phyloP scores from a whole-genome alignment of 2,329 filamentous ascomycete species.

The Ceratocystis huliohia region DNA sequence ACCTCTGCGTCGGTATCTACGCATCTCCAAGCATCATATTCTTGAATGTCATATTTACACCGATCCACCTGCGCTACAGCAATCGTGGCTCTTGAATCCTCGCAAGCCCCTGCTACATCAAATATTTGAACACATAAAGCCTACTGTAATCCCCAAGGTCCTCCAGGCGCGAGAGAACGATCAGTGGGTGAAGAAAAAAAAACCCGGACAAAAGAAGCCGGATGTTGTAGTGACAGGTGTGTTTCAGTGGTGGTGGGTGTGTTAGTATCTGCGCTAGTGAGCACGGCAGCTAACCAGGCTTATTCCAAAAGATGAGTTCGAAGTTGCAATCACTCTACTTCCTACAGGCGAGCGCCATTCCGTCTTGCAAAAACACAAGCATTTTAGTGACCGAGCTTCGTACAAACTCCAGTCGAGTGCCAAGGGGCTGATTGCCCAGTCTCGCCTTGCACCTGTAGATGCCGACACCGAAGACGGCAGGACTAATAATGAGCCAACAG shows the following conservation, averaged over 20 bases:
- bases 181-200: conserved; percentile 57
- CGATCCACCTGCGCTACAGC: conserved; percentile 71
- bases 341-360: conserved; percentile 77
- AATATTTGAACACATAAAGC: conserved; percentile 74
- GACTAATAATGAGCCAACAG: background rate
- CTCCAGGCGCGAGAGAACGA: conserved; percentile 59
- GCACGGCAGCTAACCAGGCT: conserved; percentile 1
- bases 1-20: conserved; percentile 74
- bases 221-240: conserved; percentile 74
- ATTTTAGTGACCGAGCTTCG: conserved; percentile 36
- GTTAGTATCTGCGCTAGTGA: background rate
- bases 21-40: conserved; percentile 85
- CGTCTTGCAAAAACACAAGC: conserved; percentile 73
- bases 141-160: conserved; percentile 78
- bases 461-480: background rate
- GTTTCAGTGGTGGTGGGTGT: conserved; percentile 18
- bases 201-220: conserved; percentile 50
- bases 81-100: conserved; percentile 72
- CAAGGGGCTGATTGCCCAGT: conserved; percentile 16
- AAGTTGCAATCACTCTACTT: conserved; percentile 86
- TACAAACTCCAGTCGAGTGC: conserved; percentile 24
- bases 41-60: conserved; percentile 96
- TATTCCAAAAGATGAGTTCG: conserved; percentile 66
- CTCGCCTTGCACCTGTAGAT: conserved; percentile 16
- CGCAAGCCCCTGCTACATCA: conserved; percentile 64